Percentiles rank a stretch among this genome's conserved stretches.
phyloP scores from a whole-genome alignment of 805 yeast genomes.

The Saccharomycopsis sp. region DNA sequence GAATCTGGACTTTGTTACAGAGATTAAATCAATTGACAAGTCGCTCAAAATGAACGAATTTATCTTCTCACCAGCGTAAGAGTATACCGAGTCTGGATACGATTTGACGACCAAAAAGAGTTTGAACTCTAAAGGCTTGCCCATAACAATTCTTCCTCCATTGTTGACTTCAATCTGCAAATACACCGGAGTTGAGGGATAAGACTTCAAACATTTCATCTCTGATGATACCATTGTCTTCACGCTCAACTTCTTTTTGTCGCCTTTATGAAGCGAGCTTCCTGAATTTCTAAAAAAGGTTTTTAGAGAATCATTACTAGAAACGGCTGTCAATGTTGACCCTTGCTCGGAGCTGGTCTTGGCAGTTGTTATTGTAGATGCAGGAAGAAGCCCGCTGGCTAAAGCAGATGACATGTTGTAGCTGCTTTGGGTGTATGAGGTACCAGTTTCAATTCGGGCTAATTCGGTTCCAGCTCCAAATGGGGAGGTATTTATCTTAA shows the following conservation, averaged over 20 bases:
- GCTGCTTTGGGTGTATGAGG: background rate
- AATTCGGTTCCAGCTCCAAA: background rate
- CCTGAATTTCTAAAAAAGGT: background rate
- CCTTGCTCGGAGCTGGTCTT: background rate
- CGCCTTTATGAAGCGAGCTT: background rate
- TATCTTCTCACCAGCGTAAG: conserved; percentile 1
- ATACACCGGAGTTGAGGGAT: conserved; percentile 4
- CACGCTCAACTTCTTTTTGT: background rate
- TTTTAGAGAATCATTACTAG: background rate
- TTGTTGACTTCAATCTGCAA: conserved; percentile 4
- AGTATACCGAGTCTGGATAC: background rate
- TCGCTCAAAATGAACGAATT: conserved; percentile 2
- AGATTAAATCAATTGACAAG: background rate
- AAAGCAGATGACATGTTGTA: background rate
- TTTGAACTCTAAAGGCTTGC: conserved; percentile 24
- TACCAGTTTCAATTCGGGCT: background rate
- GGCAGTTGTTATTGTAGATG: background rate
- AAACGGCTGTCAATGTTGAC: background rate
- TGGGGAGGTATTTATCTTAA: background rate
- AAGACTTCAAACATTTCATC: conserved; percentile 1
- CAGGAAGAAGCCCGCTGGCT: background rate
- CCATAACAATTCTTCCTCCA: conserved; percentile 23
- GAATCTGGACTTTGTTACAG: conserved; percentile 1
- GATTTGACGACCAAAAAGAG: background rate
- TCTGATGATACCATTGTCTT: conserved; percentile 1